These are phyloP conservation scores for Trifolium subterraneum DNA, from an alignment of 306 rosid genomes.

Conservation along the genomic window DNA sequence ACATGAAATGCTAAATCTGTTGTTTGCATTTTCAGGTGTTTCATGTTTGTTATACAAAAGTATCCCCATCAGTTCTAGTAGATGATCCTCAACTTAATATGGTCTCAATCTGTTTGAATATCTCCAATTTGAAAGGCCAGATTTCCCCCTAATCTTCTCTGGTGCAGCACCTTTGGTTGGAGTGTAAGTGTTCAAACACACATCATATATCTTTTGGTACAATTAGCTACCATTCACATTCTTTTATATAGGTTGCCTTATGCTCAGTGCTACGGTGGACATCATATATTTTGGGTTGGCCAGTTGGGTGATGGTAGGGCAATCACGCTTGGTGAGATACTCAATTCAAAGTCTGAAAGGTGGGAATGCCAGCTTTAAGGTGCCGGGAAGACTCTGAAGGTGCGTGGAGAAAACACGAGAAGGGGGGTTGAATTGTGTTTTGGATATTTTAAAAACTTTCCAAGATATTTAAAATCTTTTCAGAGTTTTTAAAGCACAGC, in stretches of 20 bases:
- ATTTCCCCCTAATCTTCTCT: slow-evolving; percentile 77
- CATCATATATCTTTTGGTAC: too few relatives aligned
- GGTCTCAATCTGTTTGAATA: slow-evolving; percentile 70
- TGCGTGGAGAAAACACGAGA: too few relatives aligned
- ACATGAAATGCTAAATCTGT: too few relatives aligned
- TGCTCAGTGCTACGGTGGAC: slow-evolving; percentile 99
- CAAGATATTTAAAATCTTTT: too few relatives aligned
- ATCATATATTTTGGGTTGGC: slow-evolving; percentile 99
- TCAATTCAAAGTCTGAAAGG: slow-evolving; percentile 80
- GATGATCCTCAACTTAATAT: slow-evolving; percentile 88
- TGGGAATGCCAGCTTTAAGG: slow-evolving; percentile 99
- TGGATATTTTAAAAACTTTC: too few relatives aligned
- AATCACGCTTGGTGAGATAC: slow-evolving; percentile 87
- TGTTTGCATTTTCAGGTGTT: slow-evolving; percentile 58
- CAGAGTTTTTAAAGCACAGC: too few relatives aligned
- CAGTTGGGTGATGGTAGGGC: slow-evolving; percentile 99
- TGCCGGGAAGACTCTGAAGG: slow-evolving; percentile 97
- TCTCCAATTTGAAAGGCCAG: slow-evolving; percentile 88
- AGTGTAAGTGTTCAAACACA: slow-evolving; percentile 57
- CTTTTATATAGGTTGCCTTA: slow-evolving; percentile 66
- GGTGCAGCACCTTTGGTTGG: slow-evolving; percentile 86
- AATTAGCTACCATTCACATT: too few relatives aligned
- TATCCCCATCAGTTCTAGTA: slow-evolving; percentile 72
- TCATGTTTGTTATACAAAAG: slow-evolving; percentile 86
- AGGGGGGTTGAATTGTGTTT: too few relatives aligned